These are phyloP conservation scores for Hypoxylon sp. DNA, from an alignment of 2,329 filamentous ascomycete species.

Conservation along the genomic window DNA sequence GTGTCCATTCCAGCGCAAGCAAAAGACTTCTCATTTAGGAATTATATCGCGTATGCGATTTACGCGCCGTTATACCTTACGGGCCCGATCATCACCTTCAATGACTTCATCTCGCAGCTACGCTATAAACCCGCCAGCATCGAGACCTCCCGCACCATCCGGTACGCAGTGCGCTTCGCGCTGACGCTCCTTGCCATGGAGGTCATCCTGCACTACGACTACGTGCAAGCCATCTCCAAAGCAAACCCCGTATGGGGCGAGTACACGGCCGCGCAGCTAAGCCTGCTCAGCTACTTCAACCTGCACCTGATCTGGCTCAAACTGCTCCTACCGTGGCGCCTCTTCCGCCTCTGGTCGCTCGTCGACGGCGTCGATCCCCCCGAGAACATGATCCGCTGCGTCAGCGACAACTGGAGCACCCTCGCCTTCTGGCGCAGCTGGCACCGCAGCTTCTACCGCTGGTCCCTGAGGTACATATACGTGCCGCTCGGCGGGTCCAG, in stretches of 20 bases:
- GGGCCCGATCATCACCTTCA: constrained; percentile 96
- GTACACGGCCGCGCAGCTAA: constrained; percentile 90
- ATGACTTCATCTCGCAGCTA: constrained; percentile 93
- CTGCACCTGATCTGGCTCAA: constrained; percentile 98
- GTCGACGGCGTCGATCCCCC: constrained; percentile 93
- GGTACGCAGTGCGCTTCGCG: constrained; percentile 87
- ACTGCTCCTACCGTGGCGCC: constrained; percentile 95
- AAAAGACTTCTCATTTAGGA: constrained; percentile 82
- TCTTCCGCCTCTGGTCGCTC: constrained; percentile 97
- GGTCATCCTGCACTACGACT: constrained; percentile 89
- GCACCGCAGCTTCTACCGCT: constrained; percentile 96
- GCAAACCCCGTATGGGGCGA: constrained; percentile 82
- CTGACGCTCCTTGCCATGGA: constrained; percentile 91
- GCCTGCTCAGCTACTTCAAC: constrained; percentile 94
- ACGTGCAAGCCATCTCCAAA: constrained; percentile 92
- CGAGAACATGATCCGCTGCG: constrained; percentile 98
- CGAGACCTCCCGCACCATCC: constrained; percentile 76
- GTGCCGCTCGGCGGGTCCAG: constrained; percentile 85
- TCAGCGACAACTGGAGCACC: constrained; percentile 93
- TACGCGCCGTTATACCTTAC: constrained; percentile 95
- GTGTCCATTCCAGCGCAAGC: constrained; percentile 80
- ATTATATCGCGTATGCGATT: constrained; percentile 89
- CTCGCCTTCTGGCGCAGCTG: constrained; percentile 95
- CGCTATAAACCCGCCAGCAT: constrained; percentile 81
- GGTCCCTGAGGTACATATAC: constrained; percentile 94